These are phyloP conservation scores for Aspergillus costaricaensis DNA, from an alignment of 2,329 filamentous ascomycete species.

Conservation along the genomic window DNA sequence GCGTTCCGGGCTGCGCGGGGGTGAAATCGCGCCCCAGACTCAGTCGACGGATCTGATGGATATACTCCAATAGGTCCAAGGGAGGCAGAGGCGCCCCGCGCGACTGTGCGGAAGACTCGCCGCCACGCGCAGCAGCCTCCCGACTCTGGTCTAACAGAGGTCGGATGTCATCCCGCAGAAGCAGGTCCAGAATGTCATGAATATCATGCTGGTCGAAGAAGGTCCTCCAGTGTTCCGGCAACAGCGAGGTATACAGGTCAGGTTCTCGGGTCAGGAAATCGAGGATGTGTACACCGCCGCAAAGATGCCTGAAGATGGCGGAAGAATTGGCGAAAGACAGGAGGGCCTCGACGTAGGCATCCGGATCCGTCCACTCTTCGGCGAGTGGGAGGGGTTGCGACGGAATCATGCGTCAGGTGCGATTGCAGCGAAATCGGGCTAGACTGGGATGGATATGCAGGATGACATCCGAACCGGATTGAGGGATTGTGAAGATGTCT, in stretches of 20 bases:
- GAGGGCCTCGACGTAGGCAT: conserved; percentile 77
- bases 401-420: conserved; percentile 45
- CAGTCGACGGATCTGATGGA: conserved; percentile 68
- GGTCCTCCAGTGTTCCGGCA: conserved; percentile 77
- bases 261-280: conserved; percentile 91
- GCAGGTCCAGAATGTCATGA: conserved; percentile 74
- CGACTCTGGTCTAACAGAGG: conserved; percentile 32
- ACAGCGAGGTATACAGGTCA: conserved; percentile 74
- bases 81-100: conserved; percentile 50
- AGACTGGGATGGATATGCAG: conserved; percentile 1
- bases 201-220: conserved; percentile 74
- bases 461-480: conserved; percentile 3
- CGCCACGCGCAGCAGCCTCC: conserved; percentile 11
- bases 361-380: conserved; percentile 67
- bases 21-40: conserved; percentile 66
- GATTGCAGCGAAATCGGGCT: not conserved
- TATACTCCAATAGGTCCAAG: conserved; percentile 67
- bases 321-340: conserved; percentile 74
- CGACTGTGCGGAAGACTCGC: conserved; percentile 37
- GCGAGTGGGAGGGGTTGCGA: conserved; percentile 65
- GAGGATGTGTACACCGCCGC: conserved; percentile 93
- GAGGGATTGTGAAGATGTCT: not conserved
- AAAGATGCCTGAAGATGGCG: conserved; percentile 80
- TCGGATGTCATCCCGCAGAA: conserved; percentile 75
- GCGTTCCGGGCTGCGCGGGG: conserved; percentile 37